Percentiles rank a stretch among this genome's conserved stretches.
Conservation (phyloP, 345 rosid species). For the Lepidium africanum region DNA sequence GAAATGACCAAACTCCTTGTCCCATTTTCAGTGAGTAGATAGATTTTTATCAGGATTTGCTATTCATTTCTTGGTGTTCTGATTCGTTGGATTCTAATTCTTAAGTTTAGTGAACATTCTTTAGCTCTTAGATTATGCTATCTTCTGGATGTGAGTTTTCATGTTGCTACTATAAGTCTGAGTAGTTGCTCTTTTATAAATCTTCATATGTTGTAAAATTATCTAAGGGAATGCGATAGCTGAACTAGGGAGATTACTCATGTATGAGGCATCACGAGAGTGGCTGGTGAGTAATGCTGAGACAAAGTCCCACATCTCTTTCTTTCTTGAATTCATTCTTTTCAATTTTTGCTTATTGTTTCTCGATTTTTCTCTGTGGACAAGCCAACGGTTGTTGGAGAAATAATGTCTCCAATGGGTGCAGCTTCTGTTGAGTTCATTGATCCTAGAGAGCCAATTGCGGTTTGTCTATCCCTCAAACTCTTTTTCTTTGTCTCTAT, state of each 20-base stretch:
- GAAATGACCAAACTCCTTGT: conserved; percentile 79
- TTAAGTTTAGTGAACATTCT: background rate
- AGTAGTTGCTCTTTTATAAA: background rate
- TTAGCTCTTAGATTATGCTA: background rate
- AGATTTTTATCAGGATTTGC: background rate
- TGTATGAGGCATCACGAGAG: conserved; percentile 90
- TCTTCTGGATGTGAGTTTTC: background rate
- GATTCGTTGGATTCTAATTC: background rate
- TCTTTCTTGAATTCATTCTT: background rate
- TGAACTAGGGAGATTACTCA: conserved; percentile 79
- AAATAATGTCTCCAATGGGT: conserved; percentile 89
- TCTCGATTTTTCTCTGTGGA: background rate
- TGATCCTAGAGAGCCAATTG: conserved; percentile 88
- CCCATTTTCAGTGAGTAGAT: conserved; percentile 67
- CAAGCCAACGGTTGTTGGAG: conserved; percentile 78
- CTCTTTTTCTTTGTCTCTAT: background rate
- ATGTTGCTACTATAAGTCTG: background rate
- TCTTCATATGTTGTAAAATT: background rate
- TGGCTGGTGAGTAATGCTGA: conserved; percentile 58
- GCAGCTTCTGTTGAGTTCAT: conserved; percentile 86
- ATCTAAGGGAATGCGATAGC: conserved; percentile 74
- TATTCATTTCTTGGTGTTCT: background rate
- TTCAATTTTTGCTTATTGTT: background rate
- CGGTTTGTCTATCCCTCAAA: conserved; percentile 37
- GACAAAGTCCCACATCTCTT: background rate